Evolutionary conservation across 768 basidiomycete genomes (phyloP).

Genomic region (Collybia nuda): DNA sequence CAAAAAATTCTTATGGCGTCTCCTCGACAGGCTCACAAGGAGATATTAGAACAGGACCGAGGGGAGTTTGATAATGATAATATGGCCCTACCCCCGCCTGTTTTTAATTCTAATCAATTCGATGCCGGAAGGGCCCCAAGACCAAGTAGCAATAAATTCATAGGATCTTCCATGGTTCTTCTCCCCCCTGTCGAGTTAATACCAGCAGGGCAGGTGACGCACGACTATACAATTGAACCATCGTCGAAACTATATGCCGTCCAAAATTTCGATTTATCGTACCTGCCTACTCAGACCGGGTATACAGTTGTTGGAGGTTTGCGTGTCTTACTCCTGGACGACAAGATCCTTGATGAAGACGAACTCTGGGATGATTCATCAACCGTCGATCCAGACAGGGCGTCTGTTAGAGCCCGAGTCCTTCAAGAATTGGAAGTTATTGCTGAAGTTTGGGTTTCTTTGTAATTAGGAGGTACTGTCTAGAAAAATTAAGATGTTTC

Average conservation of each 20-base stretch:
- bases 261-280: conserved; percentile 65
- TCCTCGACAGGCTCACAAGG: conserved; percentile 24
- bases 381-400: conserved; percentile 11
- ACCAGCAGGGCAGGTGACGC: conserved; percentile 6
- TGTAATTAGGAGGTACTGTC: conserved; percentile 10
- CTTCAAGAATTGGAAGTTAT: conserved; percentile 74
- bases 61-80: conserved; percentile 10
- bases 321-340: conserved; percentile 64
- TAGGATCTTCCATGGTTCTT: conserved; percentile 51
- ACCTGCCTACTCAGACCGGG: conserved; percentile 56
- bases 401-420: conserved; percentile 36
- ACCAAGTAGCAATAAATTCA: conserved; percentile 36
- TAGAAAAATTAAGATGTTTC: neutral
- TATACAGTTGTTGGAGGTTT: conserved; percentile 69
- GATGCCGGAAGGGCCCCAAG: conserved; percentile 32
- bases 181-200: conserved; percentile 42
- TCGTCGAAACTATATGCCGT: conserved; percentile 27
- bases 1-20: conserved; percentile 49
- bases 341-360: conserved; percentile 41
- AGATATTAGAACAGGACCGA: conserved; percentile 13
- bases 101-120: conserved; percentile 31
- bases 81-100: conserved; percentile 41
- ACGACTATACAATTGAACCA: conserved; percentile 19
- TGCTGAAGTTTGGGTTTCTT: conserved; percentile 66
- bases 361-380: conserved; percentile 18